phyloP scores from a whole-genome alignment of 352 stramenopile species.

The Pythium pectinolyticum region DNA sequence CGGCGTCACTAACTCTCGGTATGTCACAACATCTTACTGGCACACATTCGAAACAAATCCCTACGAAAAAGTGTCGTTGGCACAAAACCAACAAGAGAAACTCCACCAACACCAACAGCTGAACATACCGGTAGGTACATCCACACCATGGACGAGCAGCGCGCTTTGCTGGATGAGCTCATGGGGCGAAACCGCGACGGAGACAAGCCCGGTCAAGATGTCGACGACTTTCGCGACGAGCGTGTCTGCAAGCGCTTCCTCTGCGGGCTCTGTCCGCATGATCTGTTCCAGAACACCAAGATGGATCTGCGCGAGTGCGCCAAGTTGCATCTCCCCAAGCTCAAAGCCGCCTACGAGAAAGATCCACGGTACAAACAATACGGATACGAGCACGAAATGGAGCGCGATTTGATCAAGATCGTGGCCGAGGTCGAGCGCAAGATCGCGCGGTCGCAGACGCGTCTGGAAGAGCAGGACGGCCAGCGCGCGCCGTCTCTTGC shows the following conservation, averaged over 20 bases:
- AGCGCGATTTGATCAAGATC: slow-evolving; percentile 59
- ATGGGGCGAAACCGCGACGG: slow-evolving; percentile 92
- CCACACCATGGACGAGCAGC: slow-evolving; percentile 79
- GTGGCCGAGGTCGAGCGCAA: slow-evolving; percentile 82
- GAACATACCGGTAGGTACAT: no score
- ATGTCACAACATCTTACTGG: not conserved
- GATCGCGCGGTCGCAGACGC: slow-evolving; percentile 66
- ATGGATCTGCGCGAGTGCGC: slow-evolving; percentile 79
- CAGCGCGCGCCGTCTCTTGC: slow-evolving; percentile 43
- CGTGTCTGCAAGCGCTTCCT: slow-evolving; percentile 83
- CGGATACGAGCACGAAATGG: slow-evolving; percentile 72
- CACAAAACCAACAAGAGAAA: not conserved
- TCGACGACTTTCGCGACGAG: slow-evolving; percentile 65
- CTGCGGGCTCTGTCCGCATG: slow-evolving; percentile 81
- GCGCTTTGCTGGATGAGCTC: slow-evolving; percentile 85
- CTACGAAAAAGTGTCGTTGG: no score
- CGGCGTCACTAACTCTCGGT: no score
- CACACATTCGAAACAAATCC: no score
- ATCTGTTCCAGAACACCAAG: slow-evolving; percentile 90
- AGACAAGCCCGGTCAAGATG: slow-evolving; percentile 77
- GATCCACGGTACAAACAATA: slow-evolving; percentile 39
- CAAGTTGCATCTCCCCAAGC: slow-evolving; percentile 66
- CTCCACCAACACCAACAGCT: not conserved
- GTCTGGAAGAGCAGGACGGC: slow-evolving; percentile 65
- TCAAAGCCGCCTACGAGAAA: slow-evolving; percentile 63